Evolutionary conservation across 106 monocot genomes (phyloP), one percentile per base, ranked within the genome.

Genomic region (Acorus gramineus): DNA sequence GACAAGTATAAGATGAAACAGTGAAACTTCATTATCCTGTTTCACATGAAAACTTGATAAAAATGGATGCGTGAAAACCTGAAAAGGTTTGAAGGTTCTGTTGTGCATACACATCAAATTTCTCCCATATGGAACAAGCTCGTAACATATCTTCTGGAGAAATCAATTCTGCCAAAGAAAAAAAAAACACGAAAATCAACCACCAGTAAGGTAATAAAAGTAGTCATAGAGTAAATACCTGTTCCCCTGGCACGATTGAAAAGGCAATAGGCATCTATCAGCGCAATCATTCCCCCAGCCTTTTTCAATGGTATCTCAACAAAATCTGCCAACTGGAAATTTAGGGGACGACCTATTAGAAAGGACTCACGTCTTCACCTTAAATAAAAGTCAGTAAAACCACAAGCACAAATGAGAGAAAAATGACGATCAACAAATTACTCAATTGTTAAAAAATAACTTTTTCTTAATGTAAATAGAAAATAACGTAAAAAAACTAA

Each of bases 181-280:
- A 46, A 55, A 56, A 7, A 49, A 60, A 45, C 28, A 46, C 65
- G 50, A 70, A 67, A 8, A 7, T 7, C n/a, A 56, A 75, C 69
- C 43, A 50, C 46, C 45, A 74, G 7, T 55, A 55, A 10, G 3
- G 3, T 42, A 56, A 59, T 3, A 56, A 54, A 55, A 58, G 7
- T 42, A 50, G 49, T 11, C 13, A 52, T 14, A 43, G 12, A 42
- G 52, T 6, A 45, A 45, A 65, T 73, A 98, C 96, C 96, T 67
- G 96, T 98, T 73, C 96, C 96, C 79, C 96, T 82, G 6, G 96
- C 96, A 70, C 91, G 91, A 81, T 98, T 98, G 66, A 85, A 98
- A 66, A 91, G 87, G 64, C 87, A 98, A 62, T 98, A 98, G 8
- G 88, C 74, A 70, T 98, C 96, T 57, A 98, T 79, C 49, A 98